Evolutionary conservation across 441 rosid species (phyloP), one percentile per base, ranked within the genome.

Genomic region (Gossypium armourianum): DNA sequence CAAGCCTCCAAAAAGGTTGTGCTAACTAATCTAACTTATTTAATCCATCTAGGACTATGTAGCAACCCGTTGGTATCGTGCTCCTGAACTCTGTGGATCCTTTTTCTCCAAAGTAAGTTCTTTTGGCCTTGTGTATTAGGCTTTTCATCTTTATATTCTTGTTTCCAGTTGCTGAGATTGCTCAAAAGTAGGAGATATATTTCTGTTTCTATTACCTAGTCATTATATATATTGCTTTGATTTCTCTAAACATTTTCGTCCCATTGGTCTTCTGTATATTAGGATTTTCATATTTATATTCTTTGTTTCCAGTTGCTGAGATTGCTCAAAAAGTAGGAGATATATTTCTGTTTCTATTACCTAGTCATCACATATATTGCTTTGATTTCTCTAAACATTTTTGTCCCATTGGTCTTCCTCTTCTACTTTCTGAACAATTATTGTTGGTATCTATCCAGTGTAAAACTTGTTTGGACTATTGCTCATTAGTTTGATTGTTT

Each of bases 11-110:
- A 65, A 63, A 45, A 23, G 56, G 53, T 40, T n/a, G 3, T 55
- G 61, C 78, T 79, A 62, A 74, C 47, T 70, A 43, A 57, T 21
- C 6, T 3, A 47, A 29, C 62, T 70, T 62, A 19, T 57, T 36
- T 62, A 65, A 69, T 75, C 66, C 73, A 50, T 77, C 28, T 75
- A 95, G 98, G 99, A 95, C 76, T 95, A 92, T 88, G 99, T 95
- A n/a, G 98, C 99, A 36, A 95, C 99, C 60, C 86, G 97, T 69
- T 95, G 98, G 98, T 95, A 92, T 75, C 97, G 99, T 72, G 99
- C 99, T 71, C 99, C 99, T 68, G 99, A 95, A 80, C 95, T 95
- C 32, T 95, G 99, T 77, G 99, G 99, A 59, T 95, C 97, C 1
- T 95, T 95, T 80, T 95, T 90, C 89, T 95, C 99, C 75, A 95